These are phyloP conservation scores for Selaginella moellendorffii DNA, from an alignment of 75 land plant species.

Conservation along the genomic window DNA sequence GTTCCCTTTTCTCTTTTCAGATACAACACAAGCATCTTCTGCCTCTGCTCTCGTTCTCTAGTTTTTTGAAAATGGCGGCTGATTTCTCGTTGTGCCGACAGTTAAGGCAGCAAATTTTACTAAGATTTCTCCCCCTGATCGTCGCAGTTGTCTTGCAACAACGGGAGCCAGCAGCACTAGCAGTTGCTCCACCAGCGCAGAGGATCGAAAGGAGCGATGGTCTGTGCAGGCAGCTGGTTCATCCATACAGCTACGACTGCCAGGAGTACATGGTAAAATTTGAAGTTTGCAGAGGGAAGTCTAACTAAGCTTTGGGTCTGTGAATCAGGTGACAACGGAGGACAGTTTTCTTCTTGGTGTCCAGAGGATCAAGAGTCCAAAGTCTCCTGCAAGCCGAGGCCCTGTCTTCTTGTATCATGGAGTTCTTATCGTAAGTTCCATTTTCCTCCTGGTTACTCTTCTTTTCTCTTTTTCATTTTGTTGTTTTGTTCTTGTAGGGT, in stretches of 20 bases:
- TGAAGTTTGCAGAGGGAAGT: background rate
- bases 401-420: conserved; percentile 54
- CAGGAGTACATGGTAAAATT: background rate
- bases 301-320: background rate
- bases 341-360: conserved; percentile 59
- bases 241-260: background rate
- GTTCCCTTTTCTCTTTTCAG: no score
- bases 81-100: no score
- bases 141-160: no score
- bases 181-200: background rate
- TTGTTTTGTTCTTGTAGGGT: conserved; percentile 29
- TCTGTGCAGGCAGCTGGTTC: background rate
- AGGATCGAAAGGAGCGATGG: background rate
- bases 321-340: conserved; percentile 31
- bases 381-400: background rate
- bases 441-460: background rate
- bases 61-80: no score
- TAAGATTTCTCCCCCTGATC: no score
- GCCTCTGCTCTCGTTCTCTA: no score
- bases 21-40: no score
- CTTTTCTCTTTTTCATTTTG: background rate
- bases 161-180: no score
- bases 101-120: no score
- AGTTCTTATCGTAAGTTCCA: conserved; percentile 24
- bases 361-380: conserved; percentile 34